phyloP scores from a whole-genome alignment of 2,329 filamentous ascomycete species.

The Talaromyces sp. region DNA sequence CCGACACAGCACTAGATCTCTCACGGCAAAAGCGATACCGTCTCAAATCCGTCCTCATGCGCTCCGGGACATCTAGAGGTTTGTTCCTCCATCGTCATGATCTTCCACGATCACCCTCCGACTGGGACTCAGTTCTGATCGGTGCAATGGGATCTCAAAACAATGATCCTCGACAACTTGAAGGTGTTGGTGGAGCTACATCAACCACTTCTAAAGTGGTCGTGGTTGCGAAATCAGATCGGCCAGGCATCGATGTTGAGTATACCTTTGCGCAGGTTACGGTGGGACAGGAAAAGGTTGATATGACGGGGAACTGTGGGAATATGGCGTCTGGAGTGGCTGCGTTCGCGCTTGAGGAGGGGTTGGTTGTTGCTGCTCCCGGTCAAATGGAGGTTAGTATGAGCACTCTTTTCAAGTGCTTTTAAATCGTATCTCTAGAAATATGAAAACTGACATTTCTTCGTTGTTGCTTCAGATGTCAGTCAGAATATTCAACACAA shows the following conservation, averaged over 20 bases:
- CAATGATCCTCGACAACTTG: slow-evolving; percentile 54
- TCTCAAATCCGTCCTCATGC: slow-evolving; percentile 38
- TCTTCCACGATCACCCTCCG: slow-evolving; percentile 25
- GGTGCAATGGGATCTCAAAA: slow-evolving; percentile 32
- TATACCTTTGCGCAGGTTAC: slow-evolving; percentile 68
- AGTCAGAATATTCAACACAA: slow-evolving; percentile 64
- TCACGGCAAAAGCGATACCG: slow-evolving; percentile 6
- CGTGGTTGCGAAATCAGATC: slow-evolving; percentile 53
- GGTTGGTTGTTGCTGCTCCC: slow-evolving; percentile 38
- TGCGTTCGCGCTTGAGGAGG: slow-evolving; percentile 57
- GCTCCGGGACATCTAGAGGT: slow-evolving; percentile 40
- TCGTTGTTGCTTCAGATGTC: slow-evolving; percentile 35
- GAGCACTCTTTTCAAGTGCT: not conserved
- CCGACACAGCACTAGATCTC: not conserved
- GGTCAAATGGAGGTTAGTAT: slow-evolving; percentile 24
- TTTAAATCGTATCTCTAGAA: not conserved
- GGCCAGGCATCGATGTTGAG: slow-evolving; percentile 54
- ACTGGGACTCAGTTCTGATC: slow-evolving; percentile 31
- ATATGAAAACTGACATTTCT: not conserved
- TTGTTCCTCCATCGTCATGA: slow-evolving; percentile 38
- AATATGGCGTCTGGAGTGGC: slow-evolving; percentile 66
- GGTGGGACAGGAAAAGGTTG: slow-evolving; percentile 56
- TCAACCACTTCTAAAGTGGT: slow-evolving; percentile 67
- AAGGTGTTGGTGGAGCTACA: slow-evolving; percentile 65
- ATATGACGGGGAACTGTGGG: slow-evolving; percentile 66